Evolutionary conservation across 192 early-diverging fungal genomes (phyloP), one percentile per base, ranked within the genome.

Genomic region (Coemansia sp.): DNA sequence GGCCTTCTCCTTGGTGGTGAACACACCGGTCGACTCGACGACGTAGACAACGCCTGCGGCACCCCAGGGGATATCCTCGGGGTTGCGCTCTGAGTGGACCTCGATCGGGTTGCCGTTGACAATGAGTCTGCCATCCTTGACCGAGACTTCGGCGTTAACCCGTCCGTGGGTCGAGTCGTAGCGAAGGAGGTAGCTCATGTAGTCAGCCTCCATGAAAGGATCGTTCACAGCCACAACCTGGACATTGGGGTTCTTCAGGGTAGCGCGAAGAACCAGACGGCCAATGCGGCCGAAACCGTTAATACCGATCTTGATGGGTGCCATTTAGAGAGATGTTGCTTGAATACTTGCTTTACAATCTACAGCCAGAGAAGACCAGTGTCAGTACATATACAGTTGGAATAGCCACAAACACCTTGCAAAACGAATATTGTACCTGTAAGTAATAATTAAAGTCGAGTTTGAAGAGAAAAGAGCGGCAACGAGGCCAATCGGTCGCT

Each of bases 81-180:
- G 94, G 83, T 93, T 85, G 68, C 83, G 87, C 83, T 85, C 86
- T 64, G 83, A 66, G 84, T 84, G 87, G 77, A 94, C 89, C 45
- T 81, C 51, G 78, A 98, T 93, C 48, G 76, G 47, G 59, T 88
- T 63, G 65, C 95, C 94, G 82, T 98, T 91, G 59, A 99, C 89
- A 62, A 93, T 57, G 14, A 99, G 87, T 85, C 93, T 93, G 70
- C 90, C 92, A 79, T 91, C 86, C 84, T 91, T 86, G 74, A 83
- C 69, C 68, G 84, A 81, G 63, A 94, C 90, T 22, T 85, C 84
- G 59, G 92, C 94, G 80, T 93, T 90, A 90, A 89, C 93, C 59
- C 88, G 88, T 59, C 97, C 97, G 84, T 99, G 97, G 70, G 95
- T 96, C 39, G 97, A 96, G 89, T 99, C 97, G 82, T 95, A 99